A percentile compares a stretch with the other conserved stretches of the same genome.
Evolutionary conservation across 2,329 filamentous ascomycete genomes (phyloP).

Genomic region (Metarhizium humberi): DNA sequence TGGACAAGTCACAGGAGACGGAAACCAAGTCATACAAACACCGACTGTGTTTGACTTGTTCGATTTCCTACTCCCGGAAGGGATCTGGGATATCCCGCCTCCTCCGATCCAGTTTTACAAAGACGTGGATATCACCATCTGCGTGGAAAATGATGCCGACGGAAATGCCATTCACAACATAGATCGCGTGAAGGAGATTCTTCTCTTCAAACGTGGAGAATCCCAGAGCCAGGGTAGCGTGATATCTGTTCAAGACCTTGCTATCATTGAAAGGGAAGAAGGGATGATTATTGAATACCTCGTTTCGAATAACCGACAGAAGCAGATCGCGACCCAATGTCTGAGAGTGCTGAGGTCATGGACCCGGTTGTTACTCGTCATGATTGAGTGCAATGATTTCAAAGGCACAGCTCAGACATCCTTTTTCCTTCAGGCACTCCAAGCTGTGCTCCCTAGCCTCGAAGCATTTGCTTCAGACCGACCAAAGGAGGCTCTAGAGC

Average conservation of each 20-base stretch:
- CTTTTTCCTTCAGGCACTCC: constrained; percentile 78
- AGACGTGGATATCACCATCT: constrained; percentile 59
- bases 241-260: constrained; percentile 38
- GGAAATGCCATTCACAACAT: constrained; percentile 55
- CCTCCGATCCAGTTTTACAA: constrained; percentile 51
- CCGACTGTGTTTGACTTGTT: constrained; percentile 84
- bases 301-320: constrained; percentile 52
- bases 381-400: constrained; percentile 75
- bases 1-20: constrained; percentile 60
- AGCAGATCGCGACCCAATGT: constrained; percentile 46
- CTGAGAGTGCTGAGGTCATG: constrained; percentile 69
- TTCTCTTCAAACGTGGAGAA: constrained; percentile 61
- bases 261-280: constrained; percentile 48
- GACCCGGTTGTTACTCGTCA: constrained; percentile 75
- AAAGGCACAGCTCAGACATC: constrained; percentile 61
- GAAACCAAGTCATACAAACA: constrained; percentile 56
- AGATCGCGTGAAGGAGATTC: constrained; percentile 61
- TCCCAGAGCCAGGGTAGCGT: constrained; percentile 39
- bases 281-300: constrained; percentile 51
- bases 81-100: constrained; percentile 38
- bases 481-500: constrained; percentile 59
- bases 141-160: constrained; percentile 50
- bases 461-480: constrained; percentile 66
- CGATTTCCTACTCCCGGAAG: constrained; percentile 63
- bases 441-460: constrained; percentile 79